Conservation (phyloP, 495 filamentous ascomycete species). For the Pseudevernia furfuracea region DNA sequence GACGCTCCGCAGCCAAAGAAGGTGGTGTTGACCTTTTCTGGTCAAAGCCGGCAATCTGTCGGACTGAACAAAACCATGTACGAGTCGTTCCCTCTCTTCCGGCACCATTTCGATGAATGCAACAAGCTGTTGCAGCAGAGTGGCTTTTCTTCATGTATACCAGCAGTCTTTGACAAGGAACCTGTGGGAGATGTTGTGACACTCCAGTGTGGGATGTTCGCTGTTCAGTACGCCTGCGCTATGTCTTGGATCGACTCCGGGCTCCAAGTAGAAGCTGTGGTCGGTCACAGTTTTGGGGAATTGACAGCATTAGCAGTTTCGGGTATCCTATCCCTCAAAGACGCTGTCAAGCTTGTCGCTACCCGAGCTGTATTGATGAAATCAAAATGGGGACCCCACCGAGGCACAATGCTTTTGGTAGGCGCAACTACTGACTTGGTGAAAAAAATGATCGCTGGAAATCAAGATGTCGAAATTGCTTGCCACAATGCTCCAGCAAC, state of each 20-base stretch:
- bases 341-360: conserved; percentile 37
- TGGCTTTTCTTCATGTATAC: conserved; percentile 31
- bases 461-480: conserved; percentile 30
- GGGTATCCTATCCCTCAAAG: conserved; percentile 30
- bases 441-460: conserved; percentile 5
- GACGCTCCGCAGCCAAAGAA: conserved; percentile 15
- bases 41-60: conserved; percentile 27
- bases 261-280: conserved; percentile 30
- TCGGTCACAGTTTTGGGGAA: conserved; percentile 49
- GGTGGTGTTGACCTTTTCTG: conserved; percentile 32
- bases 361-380: conserved; percentile 41
- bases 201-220: conserved; percentile 40
- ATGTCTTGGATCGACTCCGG: conserved; percentile 43
- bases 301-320: conserved; percentile 39
- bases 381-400: conserved; percentile 39
- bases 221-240: conserved; percentile 43
- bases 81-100: conserved; percentile 27
- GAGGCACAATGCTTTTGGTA: conserved; percentile 43
- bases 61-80: conserved; percentile 28
- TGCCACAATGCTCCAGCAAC: conserved; percentile 35
- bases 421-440: conserved; percentile 7
- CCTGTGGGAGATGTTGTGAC: conserved; percentile 36
- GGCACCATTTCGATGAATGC: conserved; percentile 29
- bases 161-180: conserved; percentile 39
- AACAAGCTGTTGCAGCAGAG: not conserved